A percentile compares a stretch with the other conserved stretches of the same genome.
Conservation (phyloP, 176 grass and related monocot genomes). For the Oryza coarctata region DNA sequence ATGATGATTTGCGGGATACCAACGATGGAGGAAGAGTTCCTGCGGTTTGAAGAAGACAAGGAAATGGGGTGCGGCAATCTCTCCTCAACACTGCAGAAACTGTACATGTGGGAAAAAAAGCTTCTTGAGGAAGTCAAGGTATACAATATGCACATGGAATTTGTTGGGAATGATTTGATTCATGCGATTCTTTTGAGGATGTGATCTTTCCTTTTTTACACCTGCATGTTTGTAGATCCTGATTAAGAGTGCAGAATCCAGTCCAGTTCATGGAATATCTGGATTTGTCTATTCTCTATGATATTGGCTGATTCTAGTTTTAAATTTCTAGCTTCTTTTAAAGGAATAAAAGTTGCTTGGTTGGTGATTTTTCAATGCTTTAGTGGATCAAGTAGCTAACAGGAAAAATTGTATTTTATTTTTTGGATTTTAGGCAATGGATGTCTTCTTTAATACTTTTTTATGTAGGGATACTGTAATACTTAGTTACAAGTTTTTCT, state of each 20-base stretch:
- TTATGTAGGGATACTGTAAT: no score
- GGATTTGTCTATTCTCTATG: neutral
- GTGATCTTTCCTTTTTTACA: neutral
- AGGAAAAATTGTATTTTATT: neutral
- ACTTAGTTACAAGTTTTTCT: neutral
- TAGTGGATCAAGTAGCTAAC: neutral
- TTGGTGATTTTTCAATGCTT: neutral
- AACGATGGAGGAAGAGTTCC: slow-evolving; percentile 56
- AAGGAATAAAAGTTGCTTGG: neutral
- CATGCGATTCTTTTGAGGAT: slow-evolving; percentile 20
- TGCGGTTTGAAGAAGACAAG: slow-evolving; percentile 73
- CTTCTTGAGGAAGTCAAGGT: slow-evolving; percentile 99
- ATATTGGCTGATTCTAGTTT: neutral
- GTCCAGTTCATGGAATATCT: neutral
- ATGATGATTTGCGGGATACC: slow-evolving; percentile 85
- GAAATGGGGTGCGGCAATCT: slow-evolving; percentile 77
- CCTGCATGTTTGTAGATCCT: slow-evolving; percentile 8
- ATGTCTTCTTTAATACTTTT: neutral
- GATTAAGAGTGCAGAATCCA: neutral
- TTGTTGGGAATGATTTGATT: slow-evolving; percentile 4
- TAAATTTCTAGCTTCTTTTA: neutral
- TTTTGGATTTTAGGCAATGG: neutral
- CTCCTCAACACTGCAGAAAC: slow-evolving; percentile 90
- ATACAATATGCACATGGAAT: slow-evolving; percentile 34
- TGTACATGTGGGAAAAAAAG: slow-evolving; percentile 98